Base-by-base conservation (phyloP, 352 stramenopile genomes). In the Pythium dissotocum region DNA sequence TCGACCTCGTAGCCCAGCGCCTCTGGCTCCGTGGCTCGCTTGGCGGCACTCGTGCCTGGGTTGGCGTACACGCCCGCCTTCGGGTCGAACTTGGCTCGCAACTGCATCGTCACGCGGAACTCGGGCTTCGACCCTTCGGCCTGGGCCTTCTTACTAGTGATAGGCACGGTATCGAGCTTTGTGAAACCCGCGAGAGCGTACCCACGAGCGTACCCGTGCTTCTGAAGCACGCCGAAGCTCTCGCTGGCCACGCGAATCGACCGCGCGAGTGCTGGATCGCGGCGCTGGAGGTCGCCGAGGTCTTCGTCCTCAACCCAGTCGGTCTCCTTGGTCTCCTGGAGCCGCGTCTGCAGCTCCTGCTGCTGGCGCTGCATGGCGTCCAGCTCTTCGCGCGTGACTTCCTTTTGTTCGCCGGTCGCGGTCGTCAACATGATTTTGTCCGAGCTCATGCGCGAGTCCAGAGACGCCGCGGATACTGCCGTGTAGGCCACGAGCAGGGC, bases 151-250 rank as follows among this genome's bases (percentile, higher is more conserved):
- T 75, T 77, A 49, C 69, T 60, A 4, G 55, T 59, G 10, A 78
- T 71, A 67, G 77, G 18, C 67, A 75, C 13, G n/a, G 30, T n/a
- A 30, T 59, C 75, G 56, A 82, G 67, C 52, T 91, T 80, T 32
- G 72, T 89, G 51, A 90, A 92, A 58, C 84, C 72, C 35, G 71
- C 24, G 60, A 90, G 78, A 10, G 58, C 33, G 67, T 85, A 89
- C 6, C 77, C 80, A 28, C 71, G 75, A 3, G 84, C 84, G 64
- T 89, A 88, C 7, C 84, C 82, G 62, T 84, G 78, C 18, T 73
- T 71, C 69, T 90, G 78, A 12, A 92, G 71, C 65, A 82, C 79
- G 26, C 36, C 58, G 52, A 92, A 89, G 35, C 77, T 78, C 26
- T 76, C 71, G 60, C 71, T 48, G 2, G 82, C 73, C 40, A 89